Evolutionary conservation across 139 green algal genomes (phyloP), one percentile per base, ranked within the genome.

Genomic region (Ostreobium quekettii): DNA sequence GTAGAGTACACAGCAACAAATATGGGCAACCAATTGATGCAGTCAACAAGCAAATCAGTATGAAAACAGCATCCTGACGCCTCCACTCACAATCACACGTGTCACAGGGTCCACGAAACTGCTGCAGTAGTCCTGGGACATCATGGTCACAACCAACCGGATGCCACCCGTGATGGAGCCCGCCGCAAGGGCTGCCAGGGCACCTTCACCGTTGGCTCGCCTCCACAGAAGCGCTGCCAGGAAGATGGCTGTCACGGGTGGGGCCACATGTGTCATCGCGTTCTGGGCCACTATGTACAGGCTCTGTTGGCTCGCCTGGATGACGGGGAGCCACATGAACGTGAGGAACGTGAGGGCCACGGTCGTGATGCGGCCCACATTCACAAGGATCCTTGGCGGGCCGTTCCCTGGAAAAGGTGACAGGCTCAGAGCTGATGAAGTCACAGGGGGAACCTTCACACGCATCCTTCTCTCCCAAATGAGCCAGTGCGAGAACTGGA

Each of bases 211-310:
- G n/a, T 62, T 62, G 28, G 53, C 22, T 8, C 53, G 28, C 31
- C 53, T 62, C n/a, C 22, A 36, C 8, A 62, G 31, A 7, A 62
- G 22, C 8, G 22, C 53, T 8, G 19, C 28, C 22, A 62, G 19
- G 53, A 62, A 62, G 15, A 62, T 30, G 53, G 53, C 8, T 30
- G 19, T 11, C 22, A 62, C 7, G 22, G 53, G 11, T 15, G 53
- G 53, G 15, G 53, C 53, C 22, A 62, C 24, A 62, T 62, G 53
- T 15, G 53, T 36, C n/a, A 62, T 28, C 24, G 53, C 53, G 8
- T 36, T 62, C 8, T 62, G n/a, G 8, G 22, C 30, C 32, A 66
- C 59, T 35, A 66, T 15, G n/a, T 62, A 62, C 19, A 62, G 53
- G 19, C 53, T 26, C 15, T 26, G 22, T 22, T 22, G 8, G 22